Evolutionary conservation across 495 filamentous ascomycete genomes (phyloP).

Genomic region (Trypethelium eluteriae): DNA sequence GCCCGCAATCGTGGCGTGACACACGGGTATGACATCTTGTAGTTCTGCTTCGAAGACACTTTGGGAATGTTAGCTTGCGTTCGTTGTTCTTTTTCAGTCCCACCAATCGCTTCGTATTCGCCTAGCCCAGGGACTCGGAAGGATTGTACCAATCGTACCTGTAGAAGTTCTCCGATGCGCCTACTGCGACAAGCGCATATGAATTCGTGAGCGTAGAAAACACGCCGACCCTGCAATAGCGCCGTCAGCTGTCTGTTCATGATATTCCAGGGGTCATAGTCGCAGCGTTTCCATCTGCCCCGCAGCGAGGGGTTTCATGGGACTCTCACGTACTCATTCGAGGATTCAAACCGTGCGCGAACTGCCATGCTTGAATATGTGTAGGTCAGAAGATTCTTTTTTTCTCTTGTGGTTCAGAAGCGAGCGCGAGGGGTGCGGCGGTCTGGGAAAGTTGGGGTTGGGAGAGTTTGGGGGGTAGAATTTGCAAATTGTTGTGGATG

Average conservation of each 20-base stretch:
- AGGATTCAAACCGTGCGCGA: constrained; percentile 79
- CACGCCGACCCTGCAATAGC: constrained; percentile 70
- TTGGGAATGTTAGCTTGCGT: constrained; percentile 19
- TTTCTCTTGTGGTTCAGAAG: neutral
- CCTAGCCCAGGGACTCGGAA: too few relatives aligned
- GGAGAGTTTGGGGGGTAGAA: neutral
- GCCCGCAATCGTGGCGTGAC: constrained; percentile 92
- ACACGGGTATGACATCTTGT: constrained; percentile 95
- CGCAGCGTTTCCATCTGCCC: constrained; percentile 14
- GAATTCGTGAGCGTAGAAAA: constrained; percentile 94
- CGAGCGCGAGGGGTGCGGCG: neutral
- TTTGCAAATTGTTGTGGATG: constrained; percentile 10
- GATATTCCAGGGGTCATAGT: neutral
- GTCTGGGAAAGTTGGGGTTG: neutral
- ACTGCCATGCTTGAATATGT: constrained; percentile 35
- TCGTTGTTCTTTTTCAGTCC: constrained; percentile 1
- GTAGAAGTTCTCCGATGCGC: constrained; percentile 98
- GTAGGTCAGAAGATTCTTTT: neutral
- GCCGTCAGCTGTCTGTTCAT: neutral
- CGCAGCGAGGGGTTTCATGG: constrained; percentile 17
- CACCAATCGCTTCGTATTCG: neutral
- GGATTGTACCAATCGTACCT: constrained; percentile 40
- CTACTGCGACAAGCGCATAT: constrained; percentile 85
- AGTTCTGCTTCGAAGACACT: constrained; percentile 92
- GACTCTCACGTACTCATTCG: constrained; percentile 70